Conservation (phyloP, 768 basidiomycete genomes). For the Russula lepida region DNA sequence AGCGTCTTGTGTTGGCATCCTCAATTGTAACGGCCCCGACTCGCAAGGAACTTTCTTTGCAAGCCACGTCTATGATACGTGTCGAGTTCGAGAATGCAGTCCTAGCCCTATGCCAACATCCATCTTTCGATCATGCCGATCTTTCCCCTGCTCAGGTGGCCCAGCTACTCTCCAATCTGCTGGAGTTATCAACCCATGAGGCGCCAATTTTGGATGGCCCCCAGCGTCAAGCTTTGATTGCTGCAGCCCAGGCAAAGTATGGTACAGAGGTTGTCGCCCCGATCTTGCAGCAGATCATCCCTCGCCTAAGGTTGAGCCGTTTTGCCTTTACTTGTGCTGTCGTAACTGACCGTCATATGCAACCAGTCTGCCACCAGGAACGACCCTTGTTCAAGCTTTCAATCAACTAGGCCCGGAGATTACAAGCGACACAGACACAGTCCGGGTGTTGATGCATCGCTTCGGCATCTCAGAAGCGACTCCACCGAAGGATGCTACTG, state of each 20-base stretch:
- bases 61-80: slow-evolving; percentile 62
- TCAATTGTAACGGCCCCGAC: slow-evolving; percentile 61
- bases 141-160: slow-evolving; percentile 64
- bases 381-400: slow-evolving; percentile 65
- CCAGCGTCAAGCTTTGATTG: slow-evolving; percentile 68
- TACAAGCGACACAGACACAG: slow-evolving; percentile 62
- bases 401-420: slow-evolving; percentile 75
- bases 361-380: slow-evolving; percentile 53
- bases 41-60: slow-evolving; percentile 47
- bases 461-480: slow-evolving; percentile 67
- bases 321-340: slow-evolving; percentile 5
- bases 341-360: slow-evolving; percentile 16
- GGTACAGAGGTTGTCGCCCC: slow-evolving; percentile 69
- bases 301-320: slow-evolving; percentile 55
- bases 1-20: slow-evolving; percentile 68
- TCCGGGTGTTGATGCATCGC: slow-evolving; percentile 59
- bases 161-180: slow-evolving; percentile 73
- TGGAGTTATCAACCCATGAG: slow-evolving; percentile 63
- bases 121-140: slow-evolving; percentile 77
- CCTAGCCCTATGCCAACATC: slow-evolving; percentile 65
- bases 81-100: slow-evolving; percentile 74
- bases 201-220: slow-evolving; percentile 59
- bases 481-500: slow-evolving; percentile 63
- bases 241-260: slow-evolving; percentile 70
- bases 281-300: slow-evolving; percentile 65